A percentile compares a stretch with the other conserved stretches of the same genome.
These are phyloP conservation scores for Sechiopsis laciniata DNA, from an alignment of 306 rosid species.

Conservation along the genomic window DNA sequence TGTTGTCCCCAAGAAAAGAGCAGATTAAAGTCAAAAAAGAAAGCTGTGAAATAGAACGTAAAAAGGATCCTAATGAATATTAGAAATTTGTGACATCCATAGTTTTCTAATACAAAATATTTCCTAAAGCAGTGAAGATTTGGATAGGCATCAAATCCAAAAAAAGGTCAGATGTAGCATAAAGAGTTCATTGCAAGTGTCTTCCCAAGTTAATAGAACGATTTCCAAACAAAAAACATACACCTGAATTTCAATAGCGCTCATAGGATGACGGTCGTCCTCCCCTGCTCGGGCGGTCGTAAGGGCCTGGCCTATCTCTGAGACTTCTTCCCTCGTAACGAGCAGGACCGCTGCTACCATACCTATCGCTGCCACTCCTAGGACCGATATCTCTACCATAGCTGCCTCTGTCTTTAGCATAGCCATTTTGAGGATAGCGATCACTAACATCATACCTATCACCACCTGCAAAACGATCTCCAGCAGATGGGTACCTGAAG, in stretches of 20 bases:
- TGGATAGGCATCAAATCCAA: no score
- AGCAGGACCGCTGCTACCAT: conserved; percentile 56
- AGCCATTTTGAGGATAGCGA: conserved; percentile 68
- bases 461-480: conserved; percentile 59
- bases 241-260: conserved; percentile 41
- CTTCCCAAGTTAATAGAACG: no score
- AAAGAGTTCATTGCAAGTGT: no score
- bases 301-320: conserved; percentile 72
- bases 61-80: no score
- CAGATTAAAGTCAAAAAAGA: no score
- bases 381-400: conserved; percentile 62
- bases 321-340: conserved; percentile 67
- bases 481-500: conserved; percentile 58
- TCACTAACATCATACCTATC: conserved; percentile 71
- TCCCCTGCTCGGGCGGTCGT: conserved; percentile 64
- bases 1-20: no score
- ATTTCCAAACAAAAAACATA: background rate
- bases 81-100: no score
- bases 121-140: no score
- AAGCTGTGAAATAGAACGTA: no score
- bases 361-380: conserved; percentile 54
- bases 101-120: no score
- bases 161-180: no score
- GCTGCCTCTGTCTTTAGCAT: conserved; percentile 68
- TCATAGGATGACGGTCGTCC: conserved; percentile 66